phyloP scores from a whole-genome alignment of 495 filamentous ascomycete genomes.

The Talaromyces liani region DNA sequence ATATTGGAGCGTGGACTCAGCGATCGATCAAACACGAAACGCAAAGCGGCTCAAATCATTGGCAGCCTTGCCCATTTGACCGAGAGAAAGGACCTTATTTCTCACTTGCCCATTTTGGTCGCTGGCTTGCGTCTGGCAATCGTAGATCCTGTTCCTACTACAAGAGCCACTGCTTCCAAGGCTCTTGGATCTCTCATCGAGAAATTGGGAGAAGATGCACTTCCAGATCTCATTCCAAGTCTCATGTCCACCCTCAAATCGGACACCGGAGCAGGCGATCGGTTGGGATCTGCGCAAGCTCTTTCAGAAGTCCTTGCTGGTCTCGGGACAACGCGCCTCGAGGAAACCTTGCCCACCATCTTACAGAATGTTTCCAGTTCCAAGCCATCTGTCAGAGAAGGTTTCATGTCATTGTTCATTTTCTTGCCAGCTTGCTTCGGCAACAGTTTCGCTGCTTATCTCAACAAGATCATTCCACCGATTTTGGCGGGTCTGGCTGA shows the following conservation, averaged over 20 bases:
- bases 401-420: conserved; percentile 99
- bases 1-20: conserved; percentile 88
- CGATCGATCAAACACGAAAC: conserved; percentile 87
- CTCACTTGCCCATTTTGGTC: conserved; percentile 88
- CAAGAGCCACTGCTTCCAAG: conserved; percentile 93
- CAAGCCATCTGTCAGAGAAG: conserved; percentile 85
- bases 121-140: conserved; percentile 82
- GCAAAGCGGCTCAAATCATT: conserved; percentile 94
- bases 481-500: conserved; percentile 93
- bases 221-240: conserved; percentile 94
- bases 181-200: conserved; percentile 91
- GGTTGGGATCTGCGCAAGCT: conserved; percentile 92
- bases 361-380: conserved; percentile 91
- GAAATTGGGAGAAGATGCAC: conserved; percentile 93
- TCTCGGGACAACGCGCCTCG: conserved; percentile 80
- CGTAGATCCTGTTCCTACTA: conserved; percentile 92
- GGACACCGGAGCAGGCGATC: conserved; percentile 89
- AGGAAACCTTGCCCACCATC: conserved; percentile 95
- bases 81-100: conserved; percentile 85
- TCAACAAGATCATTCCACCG: conserved; percentile 91
- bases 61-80: conserved; percentile 95
- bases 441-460: conserved; percentile 95
- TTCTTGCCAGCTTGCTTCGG: conserved; percentile 98
- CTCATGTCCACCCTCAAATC: conserved; percentile 97
- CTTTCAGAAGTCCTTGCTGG: conserved; percentile 95